Conservation (phyloP, 2,329 filamentous ascomycete genomes). For the Lasiodiplodia sp. region DNA sequence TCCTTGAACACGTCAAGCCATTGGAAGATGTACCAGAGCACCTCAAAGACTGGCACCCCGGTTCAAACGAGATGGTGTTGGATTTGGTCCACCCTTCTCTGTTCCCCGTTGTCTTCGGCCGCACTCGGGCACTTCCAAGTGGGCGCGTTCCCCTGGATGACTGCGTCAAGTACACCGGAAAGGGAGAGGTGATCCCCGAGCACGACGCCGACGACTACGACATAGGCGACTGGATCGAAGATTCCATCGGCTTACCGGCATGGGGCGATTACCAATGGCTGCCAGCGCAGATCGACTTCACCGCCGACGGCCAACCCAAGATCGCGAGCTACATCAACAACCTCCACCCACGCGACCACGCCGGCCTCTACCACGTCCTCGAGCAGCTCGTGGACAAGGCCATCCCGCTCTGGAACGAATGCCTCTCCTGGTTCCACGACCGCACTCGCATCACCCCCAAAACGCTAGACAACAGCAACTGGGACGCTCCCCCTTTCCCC, state of each 20-base stretch:
- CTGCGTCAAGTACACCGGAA: slow-evolving; percentile 42
- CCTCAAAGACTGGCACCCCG: slow-evolving; percentile 67
- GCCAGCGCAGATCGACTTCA: slow-evolving; percentile 58
- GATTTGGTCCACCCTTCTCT: slow-evolving; percentile 71
- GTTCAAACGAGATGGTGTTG: slow-evolving; percentile 63
- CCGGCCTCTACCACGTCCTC: slow-evolving; percentile 49
- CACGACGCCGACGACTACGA: not conserved
- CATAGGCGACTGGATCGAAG: not conserved
- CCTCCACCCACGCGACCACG: slow-evolving; percentile 54
- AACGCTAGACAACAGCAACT: not conserved
- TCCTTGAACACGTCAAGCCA: slow-evolving; percentile 53
- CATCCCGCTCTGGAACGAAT: slow-evolving; percentile 57
- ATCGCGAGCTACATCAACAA: slow-evolving; percentile 64
- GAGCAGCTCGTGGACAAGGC: slow-evolving; percentile 51
- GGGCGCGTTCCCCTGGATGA: slow-evolving; percentile 39
- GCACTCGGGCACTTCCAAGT: slow-evolving; percentile 44
- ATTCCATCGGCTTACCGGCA: not conserved
- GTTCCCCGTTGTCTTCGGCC: slow-evolving; percentile 65
- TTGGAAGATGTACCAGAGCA: slow-evolving; percentile 62
- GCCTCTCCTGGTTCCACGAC: slow-evolving; percentile 33
- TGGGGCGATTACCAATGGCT: slow-evolving; percentile 46
- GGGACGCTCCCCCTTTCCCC: not conserved
- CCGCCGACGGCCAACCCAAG: slow-evolving; percentile 42
- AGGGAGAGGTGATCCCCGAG: slow-evolving; percentile 37
- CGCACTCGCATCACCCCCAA: slow-evolving; percentile 12